Percentiles rank a stretch among this genome's conserved stretches.
Evolutionary conservation across 2,329 filamentous ascomycete genomes (phyloP).

Genomic region (Didymella segeticola): DNA sequence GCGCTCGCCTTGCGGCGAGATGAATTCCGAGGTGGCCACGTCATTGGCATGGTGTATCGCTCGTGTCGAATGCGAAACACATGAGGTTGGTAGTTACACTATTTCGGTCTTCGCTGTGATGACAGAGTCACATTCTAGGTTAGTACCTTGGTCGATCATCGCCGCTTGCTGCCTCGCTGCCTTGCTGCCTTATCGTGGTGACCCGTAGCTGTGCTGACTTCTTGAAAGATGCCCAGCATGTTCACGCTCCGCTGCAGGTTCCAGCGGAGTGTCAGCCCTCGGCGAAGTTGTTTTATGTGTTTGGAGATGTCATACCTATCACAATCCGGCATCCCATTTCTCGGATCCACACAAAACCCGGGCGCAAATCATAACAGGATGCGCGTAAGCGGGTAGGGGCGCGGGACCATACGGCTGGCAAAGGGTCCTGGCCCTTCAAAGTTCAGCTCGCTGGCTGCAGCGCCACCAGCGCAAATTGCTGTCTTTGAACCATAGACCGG

Average conservation of each 20-base stretch:
- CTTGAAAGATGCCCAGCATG: conserved; percentile 11
- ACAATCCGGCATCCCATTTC: conserved; percentile 37
- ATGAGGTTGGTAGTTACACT: background rate
- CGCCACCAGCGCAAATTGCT: conserved; percentile 29
- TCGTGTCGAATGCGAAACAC: conserved; percentile 12
- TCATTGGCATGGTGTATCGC: conserved; percentile 3
- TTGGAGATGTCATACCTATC: conserved; percentile 38
- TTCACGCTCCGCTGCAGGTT: conserved; percentile 11
- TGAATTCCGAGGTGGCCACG: conserved; percentile 1
- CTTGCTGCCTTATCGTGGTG: too few species aligned
- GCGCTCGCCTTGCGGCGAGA: conserved; percentile 7
- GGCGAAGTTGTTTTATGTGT: conserved; percentile 30
- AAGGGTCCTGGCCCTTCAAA: conserved; percentile 12
- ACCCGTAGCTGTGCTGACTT: background rate
- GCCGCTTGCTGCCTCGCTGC: conserved; percentile 16
- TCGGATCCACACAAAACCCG: conserved; percentile 37
- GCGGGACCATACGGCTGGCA: conserved; percentile 23
- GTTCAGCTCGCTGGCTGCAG: conserved; percentile 27
- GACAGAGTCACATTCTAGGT: conserved; percentile 10
- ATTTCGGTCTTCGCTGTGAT: conserved; percentile 3
- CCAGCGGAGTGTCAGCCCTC: conserved; percentile 24
- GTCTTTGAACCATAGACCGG: conserved; percentile 12
- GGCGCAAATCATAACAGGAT: conserved; percentile 41
- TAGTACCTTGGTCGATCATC: conserved; percentile 23
- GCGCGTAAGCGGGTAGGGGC: conserved; percentile 23